Percentiles rank a stretch among this genome's conserved stretches.
Conservation (phyloP, 2,329 filamentous ascomycete species). For the Aspergillus fischeri region DNA sequence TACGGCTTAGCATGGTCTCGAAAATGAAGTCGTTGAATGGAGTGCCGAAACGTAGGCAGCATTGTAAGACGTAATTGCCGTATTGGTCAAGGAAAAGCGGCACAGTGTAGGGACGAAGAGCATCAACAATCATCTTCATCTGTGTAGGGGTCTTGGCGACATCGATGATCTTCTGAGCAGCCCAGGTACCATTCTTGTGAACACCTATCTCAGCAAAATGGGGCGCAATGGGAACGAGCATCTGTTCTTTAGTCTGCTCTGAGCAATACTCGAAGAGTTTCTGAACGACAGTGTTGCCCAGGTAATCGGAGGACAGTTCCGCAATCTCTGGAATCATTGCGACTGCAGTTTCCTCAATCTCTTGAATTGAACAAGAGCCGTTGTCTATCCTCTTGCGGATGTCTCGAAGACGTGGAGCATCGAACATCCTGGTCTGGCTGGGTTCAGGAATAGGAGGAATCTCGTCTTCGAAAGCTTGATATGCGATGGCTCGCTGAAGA, state of each 20-base stretch:
- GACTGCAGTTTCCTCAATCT: slow-evolving; percentile 87
- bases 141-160: slow-evolving; percentile 81
- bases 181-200: slow-evolving; percentile 99
- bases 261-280: slow-evolving; percentile 97
- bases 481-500: slow-evolving; percentile 74
- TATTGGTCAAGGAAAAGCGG: slow-evolving; percentile 96
- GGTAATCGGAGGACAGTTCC: slow-evolving; percentile 89
- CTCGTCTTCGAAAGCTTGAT: slow-evolving; percentile 68
- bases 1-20: slow-evolving; percentile 87
- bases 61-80: slow-evolving; percentile 96
- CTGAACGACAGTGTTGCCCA: slow-evolving; percentile 98
- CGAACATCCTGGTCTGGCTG: slow-evolving; percentile 81
- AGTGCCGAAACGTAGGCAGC: slow-evolving; percentile 84
- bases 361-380: slow-evolving; percentile 74
- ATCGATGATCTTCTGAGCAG: slow-evolving; percentile 98
- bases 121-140: slow-evolving; percentile 78
- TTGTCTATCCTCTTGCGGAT: slow-evolving; percentile 98
- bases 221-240: slow-evolving; percentile 82
- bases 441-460: slow-evolving; percentile 88
- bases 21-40: slow-evolving; percentile 97
- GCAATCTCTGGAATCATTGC: slow-evolving; percentile 97
- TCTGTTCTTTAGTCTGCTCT: slow-evolving; percentile 81
- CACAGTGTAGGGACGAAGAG: slow-evolving; percentile 79
- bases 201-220: slow-evolving; percentile 95
- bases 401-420: slow-evolving; percentile 89